These are phyloP conservation scores for Neurospora tetraspora DNA, from an alignment of 495 filamentous ascomycete genomes.

Conservation along the genomic window DNA sequence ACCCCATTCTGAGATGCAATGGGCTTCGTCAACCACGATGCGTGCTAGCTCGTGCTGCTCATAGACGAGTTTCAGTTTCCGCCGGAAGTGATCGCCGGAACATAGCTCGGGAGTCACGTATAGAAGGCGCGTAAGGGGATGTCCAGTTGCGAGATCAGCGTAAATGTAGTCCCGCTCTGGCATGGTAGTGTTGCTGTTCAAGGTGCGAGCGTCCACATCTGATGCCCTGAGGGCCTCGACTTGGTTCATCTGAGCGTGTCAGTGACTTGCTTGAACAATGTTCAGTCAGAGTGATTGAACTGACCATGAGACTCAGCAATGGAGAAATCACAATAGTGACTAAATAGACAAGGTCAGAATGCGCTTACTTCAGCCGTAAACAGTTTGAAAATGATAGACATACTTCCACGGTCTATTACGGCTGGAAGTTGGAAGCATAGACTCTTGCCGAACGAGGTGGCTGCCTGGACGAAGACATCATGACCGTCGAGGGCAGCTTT, in stretches of 20 bases:
- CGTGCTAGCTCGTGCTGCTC: constrained; percentile 72
- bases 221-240: constrained; percentile 67
- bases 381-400: constrained; percentile 13
- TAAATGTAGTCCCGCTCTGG: constrained; percentile 58
- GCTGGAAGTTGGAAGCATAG: constrained; percentile 91
- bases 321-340: constrained; percentile 90
- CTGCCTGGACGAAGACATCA: constrained; percentile 92
- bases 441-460: constrained; percentile 94
- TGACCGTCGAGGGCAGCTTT: constrained; percentile 65
- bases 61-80: constrained; percentile 62
- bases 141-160: constrained; percentile 73
- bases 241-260: constrained; percentile 65
- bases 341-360: constrained; percentile 12
- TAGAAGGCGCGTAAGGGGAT: constrained; percentile 72
- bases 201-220: constrained; percentile 68
- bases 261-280: neutral
- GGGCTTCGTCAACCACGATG: constrained; percentile 88
- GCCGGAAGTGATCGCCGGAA: constrained; percentile 66
- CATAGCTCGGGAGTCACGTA: constrained; percentile 94
- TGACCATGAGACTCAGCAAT: constrained; percentile 60
- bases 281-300: too few relatives aligned
- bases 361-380: too few relatives aligned
- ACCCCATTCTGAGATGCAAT: constrained; percentile 97
- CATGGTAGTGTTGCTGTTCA: constrained; percentile 69
- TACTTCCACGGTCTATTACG: constrained; percentile 75